Base-by-base conservation (phyloP, 1,284 basidiomycete genomes). In the Boletellus deceptivus region DNA sequence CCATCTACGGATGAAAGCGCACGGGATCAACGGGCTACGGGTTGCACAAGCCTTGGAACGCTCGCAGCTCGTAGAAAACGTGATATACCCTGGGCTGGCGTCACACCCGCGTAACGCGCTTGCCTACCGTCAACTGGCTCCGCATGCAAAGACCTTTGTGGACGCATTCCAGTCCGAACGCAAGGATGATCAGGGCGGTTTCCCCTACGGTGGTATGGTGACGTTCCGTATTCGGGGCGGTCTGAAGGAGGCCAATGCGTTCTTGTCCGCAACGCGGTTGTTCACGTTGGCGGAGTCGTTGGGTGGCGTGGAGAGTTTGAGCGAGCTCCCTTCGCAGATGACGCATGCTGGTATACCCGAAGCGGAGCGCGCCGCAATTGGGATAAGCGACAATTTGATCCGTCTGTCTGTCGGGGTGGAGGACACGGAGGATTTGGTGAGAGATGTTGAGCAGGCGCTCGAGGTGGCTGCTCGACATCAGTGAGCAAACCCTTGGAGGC, bases 221-320 rank as follows among this genome's bases (percentile, higher is more conserved):
- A 80, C 84, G 10, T 86, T 92, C 70, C 73, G 85, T 20, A 83
- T 94, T 46, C 74, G 75, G 6, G 80, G 79, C 0, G 81, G 80
- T 0, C 69, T 70, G 5, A 64, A 59, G 48, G 77, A 79, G 53
- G 85, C 89, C 9, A 79, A 86, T 52, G 74, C 68, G 57, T 93
- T 98, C 75, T 72, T 97, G 48, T 81, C 80, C 0, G 69, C 79
- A 2, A 76, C 86, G 31, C 70, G 80, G 38, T 67, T 96, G 41
- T 95, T 97, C 65, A 83, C 86, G 13, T 78, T 98, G 16, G 95
- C 95, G 3, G 94, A 97, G 75, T 87, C 83, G 43, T 72, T 98
- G 6, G 95, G 95, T 3, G 95, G 94, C 0, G 91, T 97, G 14
- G 95, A 98, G 78, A 88, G 84, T 67, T 72, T 97, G 46, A 89